A percentile compares a stretch with the other conserved stretches of the same genome.
phyloP scores from a whole-genome alignment of 2,329 filamentous ascomycete species.

The Aspergillus sp. region DNA sequence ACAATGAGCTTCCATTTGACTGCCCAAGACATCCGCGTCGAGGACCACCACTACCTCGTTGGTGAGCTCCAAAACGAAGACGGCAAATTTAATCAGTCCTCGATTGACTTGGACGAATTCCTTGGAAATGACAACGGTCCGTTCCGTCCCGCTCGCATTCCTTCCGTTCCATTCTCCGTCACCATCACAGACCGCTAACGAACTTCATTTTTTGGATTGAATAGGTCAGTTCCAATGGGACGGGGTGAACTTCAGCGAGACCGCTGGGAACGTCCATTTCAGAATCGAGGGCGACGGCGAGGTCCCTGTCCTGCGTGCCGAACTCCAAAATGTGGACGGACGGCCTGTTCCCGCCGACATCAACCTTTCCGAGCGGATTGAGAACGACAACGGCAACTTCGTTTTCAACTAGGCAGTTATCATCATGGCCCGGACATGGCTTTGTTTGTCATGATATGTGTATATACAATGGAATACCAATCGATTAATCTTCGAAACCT shows the following conservation, averaged over 20 bases:
- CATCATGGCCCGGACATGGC: too few relatives aligned
- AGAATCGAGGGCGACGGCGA: conserved; percentile 8
- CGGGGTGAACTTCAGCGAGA: conserved; percentile 6
- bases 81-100: conserved; percentile 3
- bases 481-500: too few relatives aligned
- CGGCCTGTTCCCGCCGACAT: conserved; percentile 3
- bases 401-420: neutral
- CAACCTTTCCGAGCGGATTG: conserved; percentile 13
- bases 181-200: neutral
- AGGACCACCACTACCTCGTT: conserved; percentile 6
- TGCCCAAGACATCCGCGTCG: conserved; percentile 10
- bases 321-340: conserved; percentile 1
- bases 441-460: neutral
- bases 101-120: conserved; percentile 9
- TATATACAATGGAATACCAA: too few relatives aligned
- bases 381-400: conserved; percentile 1
- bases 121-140: conserved; percentile 14
- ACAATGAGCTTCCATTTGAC: conserved; percentile 15
- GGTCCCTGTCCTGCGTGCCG: conserved; percentile 13
- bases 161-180: neutral
- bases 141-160: neutral
- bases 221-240: conserved; percentile 13
- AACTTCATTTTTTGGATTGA: neutral
- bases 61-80: conserved; percentile 6
- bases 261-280: conserved; percentile 8